Evolutionary conservation across 371 early-diverging fungal genomes (phyloP), one percentile per base, ranked within the genome.

Genomic region (Mortierella sp.): DNA sequence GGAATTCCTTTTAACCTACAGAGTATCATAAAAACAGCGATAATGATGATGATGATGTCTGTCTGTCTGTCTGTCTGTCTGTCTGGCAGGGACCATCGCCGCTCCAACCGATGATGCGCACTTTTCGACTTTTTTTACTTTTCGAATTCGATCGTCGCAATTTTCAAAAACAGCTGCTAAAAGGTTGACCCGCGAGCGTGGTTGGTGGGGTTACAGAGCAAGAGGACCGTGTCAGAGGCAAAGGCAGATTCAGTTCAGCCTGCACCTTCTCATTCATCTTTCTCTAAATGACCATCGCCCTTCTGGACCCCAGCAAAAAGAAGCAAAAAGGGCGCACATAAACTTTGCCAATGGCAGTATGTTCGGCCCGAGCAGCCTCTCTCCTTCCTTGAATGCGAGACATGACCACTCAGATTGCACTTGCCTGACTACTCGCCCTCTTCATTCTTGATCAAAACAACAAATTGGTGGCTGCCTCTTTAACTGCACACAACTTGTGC

Each of bases 151-250:
- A 63, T 63, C 65, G 65, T 63, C 65, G 56, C 27, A 8, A 16
- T 32, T 65, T 65, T 65, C 35, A 38, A 38, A 1, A 21, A 1
- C 65, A 65, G 65, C 65, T 65, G 65, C 65, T 65, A 65, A 65
- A 63, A 65, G 24, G 65, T 38, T 65, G 65, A 65, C 65, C 65
- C 65, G 65, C 38, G 38, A 38, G 65, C 35, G 32, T 32, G 60
- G 60, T 29, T 60, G 60, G 60, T 4, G 12, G 11, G 35, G 35
- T 35, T 35, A 35, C 35, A 35, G 35, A 35, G 35, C 35, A 35
- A 2, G 35, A 35, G 35, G 35, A 35, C 21, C 16, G 51, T 51
- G 65, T 65, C 32, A 60, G 60, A 60, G 60, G 6, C 18, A 11
- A 63, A 2, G 63, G 7, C 12, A 5, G 4, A 3, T 35, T 35